phyloP scores from a whole-genome alignment of 768 basidiomycete species.

The Tricholoma sp. region DNA sequence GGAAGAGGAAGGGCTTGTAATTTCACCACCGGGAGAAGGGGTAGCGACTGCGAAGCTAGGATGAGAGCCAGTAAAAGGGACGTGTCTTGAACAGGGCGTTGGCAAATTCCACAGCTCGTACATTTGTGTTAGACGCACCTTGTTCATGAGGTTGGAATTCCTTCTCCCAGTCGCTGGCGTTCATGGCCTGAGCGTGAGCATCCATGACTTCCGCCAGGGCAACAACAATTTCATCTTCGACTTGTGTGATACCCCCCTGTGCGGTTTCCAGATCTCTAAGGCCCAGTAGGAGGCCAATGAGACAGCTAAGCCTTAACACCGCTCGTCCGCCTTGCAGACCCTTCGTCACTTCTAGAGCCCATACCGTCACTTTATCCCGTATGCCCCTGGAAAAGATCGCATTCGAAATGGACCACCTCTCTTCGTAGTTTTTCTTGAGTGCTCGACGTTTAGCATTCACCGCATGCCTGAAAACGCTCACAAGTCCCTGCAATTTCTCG shows the following conservation, averaged over 20 bases:
- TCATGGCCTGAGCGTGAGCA: slow-evolving; percentile 33
- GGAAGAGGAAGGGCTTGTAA: slow-evolving; percentile 58
- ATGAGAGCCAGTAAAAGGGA: slow-evolving; percentile 48
- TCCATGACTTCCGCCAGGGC: slow-evolving; percentile 75
- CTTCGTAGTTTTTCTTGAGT: slow-evolving; percentile 28
- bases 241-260: slow-evolving; percentile 26
- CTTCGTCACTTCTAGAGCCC: slow-evolving; percentile 46
- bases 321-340: slow-evolving; percentile 67
- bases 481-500: slow-evolving; percentile 43
- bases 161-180: slow-evolving; percentile 50
- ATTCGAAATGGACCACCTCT: slow-evolving; percentile 25
- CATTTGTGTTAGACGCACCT: slow-evolving; percentile 25
- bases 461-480: slow-evolving; percentile 56
- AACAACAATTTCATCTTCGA: slow-evolving; percentile 65
- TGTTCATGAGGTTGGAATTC: slow-evolving; percentile 59
- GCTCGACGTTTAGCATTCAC: slow-evolving; percentile 46
- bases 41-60: slow-evolving; percentile 55
- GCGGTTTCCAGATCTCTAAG: slow-evolving; percentile 45
- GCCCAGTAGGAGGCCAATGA: slow-evolving; percentile 60
- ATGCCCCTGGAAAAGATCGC: slow-evolving; percentile 33
- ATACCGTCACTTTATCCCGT: slow-evolving; percentile 38
- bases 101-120: background rate
- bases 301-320: slow-evolving; percentile 55
- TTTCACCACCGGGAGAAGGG: slow-evolving; percentile 48
- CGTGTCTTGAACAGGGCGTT: slow-evolving; percentile 25